Conservation (phyloP, 371 early-diverging fungal genomes). For the Saksenaea vasiformis region DNA sequence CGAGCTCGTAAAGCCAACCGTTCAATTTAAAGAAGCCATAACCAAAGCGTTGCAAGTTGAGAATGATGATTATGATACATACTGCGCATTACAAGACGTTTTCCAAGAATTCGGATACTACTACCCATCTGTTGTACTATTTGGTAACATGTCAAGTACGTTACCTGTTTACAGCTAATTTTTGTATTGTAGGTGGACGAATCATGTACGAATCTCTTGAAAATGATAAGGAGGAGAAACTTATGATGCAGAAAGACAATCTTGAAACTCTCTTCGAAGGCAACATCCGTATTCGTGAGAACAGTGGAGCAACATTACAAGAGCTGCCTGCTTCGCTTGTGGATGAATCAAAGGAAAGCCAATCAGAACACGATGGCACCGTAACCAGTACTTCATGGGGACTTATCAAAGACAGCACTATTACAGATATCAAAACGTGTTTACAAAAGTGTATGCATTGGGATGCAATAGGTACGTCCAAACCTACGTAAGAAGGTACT, state of each 20-base stretch:
- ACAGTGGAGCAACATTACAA: no score
- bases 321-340: not conserved
- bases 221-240: not conserved
- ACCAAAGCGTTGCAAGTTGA: not conserved
- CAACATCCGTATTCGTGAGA: not conserved
- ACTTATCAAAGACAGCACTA: not conserved
- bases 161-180: not conserved
- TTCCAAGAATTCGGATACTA: not conserved
- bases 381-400: not conserved
- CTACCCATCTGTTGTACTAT: not conserved
- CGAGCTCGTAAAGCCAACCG: not conserved
- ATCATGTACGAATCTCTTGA: not conserved
- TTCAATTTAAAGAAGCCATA: not conserved
- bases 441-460: not conserved
- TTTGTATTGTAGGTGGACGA: not conserved
- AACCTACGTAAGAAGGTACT: not conserved
- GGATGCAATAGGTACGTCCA: not conserved
- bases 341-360: not conserved
- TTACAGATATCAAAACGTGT: not conserved
- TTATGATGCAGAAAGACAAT: not conserved
- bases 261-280: not conserved
- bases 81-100: not conserved
- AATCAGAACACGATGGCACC: not conserved
- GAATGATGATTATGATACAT: not conserved
- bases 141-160: not conserved